phyloP scores from a whole-genome alignment of 305 asterid species.

The Solanum hybrid region DNA sequence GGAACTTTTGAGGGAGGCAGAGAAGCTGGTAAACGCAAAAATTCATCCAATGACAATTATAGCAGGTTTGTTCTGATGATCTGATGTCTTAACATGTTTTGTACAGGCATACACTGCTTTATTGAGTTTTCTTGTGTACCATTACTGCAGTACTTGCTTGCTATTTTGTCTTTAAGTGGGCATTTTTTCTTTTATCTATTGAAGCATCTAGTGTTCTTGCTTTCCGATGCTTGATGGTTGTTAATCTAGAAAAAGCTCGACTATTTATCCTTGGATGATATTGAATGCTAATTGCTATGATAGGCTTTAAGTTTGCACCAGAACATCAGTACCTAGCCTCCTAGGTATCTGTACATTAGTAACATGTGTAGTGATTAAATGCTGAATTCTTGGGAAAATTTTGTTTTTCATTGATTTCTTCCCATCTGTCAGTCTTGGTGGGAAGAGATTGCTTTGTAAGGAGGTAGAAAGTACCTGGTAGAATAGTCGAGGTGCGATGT shows the following conservation, averaged over 20 bases:
- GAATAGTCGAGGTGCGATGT: neutral
- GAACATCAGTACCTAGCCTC: neutral
- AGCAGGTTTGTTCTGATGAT: constrained; percentile 35
- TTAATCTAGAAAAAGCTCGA: neutral
- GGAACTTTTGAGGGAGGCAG: constrained; percentile 91
- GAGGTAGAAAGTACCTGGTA: neutral
- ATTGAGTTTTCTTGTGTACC: neutral
- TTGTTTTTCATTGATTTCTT: neutral
- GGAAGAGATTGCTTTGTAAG: neutral
- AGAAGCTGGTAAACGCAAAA: constrained; percentile 74
- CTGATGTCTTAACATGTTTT: neutral
- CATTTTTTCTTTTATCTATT: neutral
- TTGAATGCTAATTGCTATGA: neutral
- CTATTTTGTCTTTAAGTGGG: neutral
- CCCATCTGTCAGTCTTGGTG: neutral
- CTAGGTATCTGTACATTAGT: neutral
- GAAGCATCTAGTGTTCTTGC: neutral
- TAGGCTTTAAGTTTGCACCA: neutral
- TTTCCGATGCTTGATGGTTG: neutral
- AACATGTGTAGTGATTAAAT: neutral
- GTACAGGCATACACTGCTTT: neutral
- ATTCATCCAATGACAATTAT: constrained; percentile 94
- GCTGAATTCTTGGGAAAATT: neutral
- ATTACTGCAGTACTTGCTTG: neutral
- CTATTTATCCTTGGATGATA: neutral